A percentile compares a stretch with the other conserved stretches of the same genome.
phyloP scores from a whole-genome alignment of 2,329 filamentous ascomycete species.

The Blastomyces percursus region DNA sequence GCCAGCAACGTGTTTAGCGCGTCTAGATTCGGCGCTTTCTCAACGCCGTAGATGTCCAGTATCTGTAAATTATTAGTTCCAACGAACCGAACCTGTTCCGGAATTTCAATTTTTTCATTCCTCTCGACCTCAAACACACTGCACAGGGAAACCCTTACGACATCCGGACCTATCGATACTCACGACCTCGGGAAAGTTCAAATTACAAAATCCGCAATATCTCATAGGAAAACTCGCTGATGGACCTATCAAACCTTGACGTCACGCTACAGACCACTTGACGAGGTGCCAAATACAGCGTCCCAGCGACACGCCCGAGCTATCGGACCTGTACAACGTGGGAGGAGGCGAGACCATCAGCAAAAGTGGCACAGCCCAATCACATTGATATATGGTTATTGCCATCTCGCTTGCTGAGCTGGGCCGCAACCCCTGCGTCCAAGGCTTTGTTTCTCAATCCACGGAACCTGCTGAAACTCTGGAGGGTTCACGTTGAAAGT shows the following conservation, averaged over 20 bases:
- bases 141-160: too few species aligned
- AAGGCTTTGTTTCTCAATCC: neutral
- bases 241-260: neutral
- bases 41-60: too few species aligned
- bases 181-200: too few species aligned
- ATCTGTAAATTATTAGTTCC: too few species aligned
- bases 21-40: neutral
- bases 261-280: neutral
- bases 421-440: neutral
- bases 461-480: too few species aligned
- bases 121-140: too few species aligned
- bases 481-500: neutral
- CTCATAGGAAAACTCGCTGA: neutral
- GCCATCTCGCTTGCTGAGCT: neutral
- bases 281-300: neutral
- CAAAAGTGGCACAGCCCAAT: neutral
- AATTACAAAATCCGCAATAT: neutral
- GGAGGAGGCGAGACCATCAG: neutral
- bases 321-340: neutral
- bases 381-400: neutral
- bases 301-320: neutral
- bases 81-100: too few species aligned
- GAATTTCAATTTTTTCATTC: too few species aligned
- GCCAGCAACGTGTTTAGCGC: too few species aligned
- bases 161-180: neutral